phyloP scores from a whole-genome alignment of 2,329 filamentous ascomycete species.

The Claviceps purpurea region DNA sequence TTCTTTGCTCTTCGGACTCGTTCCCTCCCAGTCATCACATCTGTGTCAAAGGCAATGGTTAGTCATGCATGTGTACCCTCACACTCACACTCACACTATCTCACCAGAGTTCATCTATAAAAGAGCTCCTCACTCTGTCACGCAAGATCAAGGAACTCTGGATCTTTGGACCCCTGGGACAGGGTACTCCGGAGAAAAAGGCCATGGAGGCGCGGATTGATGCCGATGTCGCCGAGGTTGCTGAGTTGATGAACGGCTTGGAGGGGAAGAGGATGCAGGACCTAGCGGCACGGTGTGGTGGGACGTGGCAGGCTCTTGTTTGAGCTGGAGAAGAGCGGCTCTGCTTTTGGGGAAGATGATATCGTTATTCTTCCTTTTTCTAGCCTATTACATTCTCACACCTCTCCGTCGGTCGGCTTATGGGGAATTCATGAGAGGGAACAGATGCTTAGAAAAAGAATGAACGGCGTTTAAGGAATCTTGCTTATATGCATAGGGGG shows the following conservation, averaged over 20 bases:
- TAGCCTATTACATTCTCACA: not conserved
- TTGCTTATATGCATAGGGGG: too few relatives aligned
- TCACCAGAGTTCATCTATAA: slow-evolving; percentile 27
- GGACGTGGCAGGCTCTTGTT: slow-evolving; percentile 21
- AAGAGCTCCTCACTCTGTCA: slow-evolving; percentile 29
- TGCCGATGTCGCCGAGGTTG: slow-evolving; percentile 21
- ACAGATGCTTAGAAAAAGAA: too few relatives aligned
- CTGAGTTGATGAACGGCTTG: slow-evolving; percentile 20
- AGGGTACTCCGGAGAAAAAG: slow-evolving; percentile 21
- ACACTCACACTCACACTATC: too few relatives aligned
- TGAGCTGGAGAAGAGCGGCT: slow-evolving; percentile 5
- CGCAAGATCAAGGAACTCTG: slow-evolving; percentile 33
- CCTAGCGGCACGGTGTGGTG: slow-evolving; percentile 23
- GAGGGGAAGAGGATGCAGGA: slow-evolving; percentile 21
- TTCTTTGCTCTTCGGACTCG: not conserved
- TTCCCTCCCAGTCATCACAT: too few relatives aligned
- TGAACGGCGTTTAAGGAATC: too few relatives aligned
- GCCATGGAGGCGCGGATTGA: slow-evolving; percentile 24
- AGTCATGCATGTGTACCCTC: too few relatives aligned
- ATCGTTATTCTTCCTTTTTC: not conserved
- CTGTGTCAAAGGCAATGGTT: too few relatives aligned
- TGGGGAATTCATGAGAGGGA: too few relatives aligned
- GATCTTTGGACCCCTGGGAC: slow-evolving; percentile 29
- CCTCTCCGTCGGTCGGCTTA: too few relatives aligned
- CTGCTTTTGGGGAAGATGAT: too few relatives aligned